Conservation (phyloP, 345 rosid species). For the Linum usitatissimum region DNA sequence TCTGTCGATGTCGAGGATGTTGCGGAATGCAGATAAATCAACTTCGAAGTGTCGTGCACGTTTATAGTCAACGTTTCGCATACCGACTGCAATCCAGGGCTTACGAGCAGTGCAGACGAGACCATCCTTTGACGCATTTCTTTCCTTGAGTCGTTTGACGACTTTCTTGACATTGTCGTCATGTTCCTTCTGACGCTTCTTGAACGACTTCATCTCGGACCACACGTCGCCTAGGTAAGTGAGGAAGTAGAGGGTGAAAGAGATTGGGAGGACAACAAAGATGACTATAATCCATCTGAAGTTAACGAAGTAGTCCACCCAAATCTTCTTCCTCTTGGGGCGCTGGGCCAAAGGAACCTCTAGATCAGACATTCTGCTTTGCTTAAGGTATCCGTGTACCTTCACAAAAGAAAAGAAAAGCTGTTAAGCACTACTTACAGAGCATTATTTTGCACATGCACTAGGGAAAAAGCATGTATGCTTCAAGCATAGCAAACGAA, state of each 20-base stretch:
- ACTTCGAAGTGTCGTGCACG: conserved; percentile 93
- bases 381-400: conserved; percentile 18
- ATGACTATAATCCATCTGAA: conserved; percentile 91
- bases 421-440: not conserved
- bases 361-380: conserved; percentile 63
- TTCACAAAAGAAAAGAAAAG: conserved; percentile 11
- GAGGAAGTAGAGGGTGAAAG: conserved; percentile 65
- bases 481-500: too few species aligned
- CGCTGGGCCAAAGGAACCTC: conserved; percentile 45
- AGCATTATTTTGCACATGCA: not conserved
- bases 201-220: conserved; percentile 74
- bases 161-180: conserved; percentile 80
- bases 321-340: conserved; percentile 77
- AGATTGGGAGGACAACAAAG: conserved; percentile 86
- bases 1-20: conserved; percentile 70
- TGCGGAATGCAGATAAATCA: conserved; percentile 72
- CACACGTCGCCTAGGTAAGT: conserved; percentile 86
- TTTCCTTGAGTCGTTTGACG: conserved; percentile 71
- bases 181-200: conserved; percentile 85
- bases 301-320: conserved; percentile 76
- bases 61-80: conserved; percentile 98
- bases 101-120: conserved; percentile 99
- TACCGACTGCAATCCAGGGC: conserved; percentile 98
- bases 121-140: conserved; percentile 79
- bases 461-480: not conserved